Evolutionary conservation across 2,329 filamentous ascomycete species (phyloP), one percentile per base, ranked within the genome.

Genomic region (Hymenoscyphus fraxineus): DNA sequence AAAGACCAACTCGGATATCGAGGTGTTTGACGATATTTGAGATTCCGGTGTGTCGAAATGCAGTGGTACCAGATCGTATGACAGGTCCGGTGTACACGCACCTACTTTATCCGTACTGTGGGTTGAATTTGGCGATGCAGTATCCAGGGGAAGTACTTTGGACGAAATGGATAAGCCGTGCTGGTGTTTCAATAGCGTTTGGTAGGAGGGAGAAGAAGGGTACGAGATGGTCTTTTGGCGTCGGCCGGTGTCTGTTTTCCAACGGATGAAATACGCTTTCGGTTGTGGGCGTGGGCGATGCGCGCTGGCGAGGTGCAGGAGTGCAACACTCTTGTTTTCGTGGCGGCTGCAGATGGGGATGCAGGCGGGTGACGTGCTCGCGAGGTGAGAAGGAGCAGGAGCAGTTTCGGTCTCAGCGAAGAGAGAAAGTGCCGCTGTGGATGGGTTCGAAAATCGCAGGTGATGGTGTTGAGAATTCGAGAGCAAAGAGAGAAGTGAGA

Each of bases 221-320:
- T 19, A 12, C 51, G 31, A 57, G 39, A 32, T 31, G 35, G 6
- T 35, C 35, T 19, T 35, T 47, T 41, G 51, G 60, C 19, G 31
- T 54, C 22, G n/a, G 22, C 57, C 60, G 51, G 47, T 44, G 35
- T 40, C 27, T 27, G 15, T 16, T 22, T 54, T 54, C 47, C 47
- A 54, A 54, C 47, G 15, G 22, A 54, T 27, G 47, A 27, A 27
- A 27, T 27, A 27, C 47, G 12, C 19, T 54, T 12, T 27, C 47
- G 19, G 19, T 13, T 12, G 9, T 54, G 27, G 31, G 27, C 19
- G 9, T 54, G 27, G 31, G 27, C 19, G 19, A 63, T 58, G 61
- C 56, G 61, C 55, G 61, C 47, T 59, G 61, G 61, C 61, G 61
- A 63, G 12, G 10, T 63, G 61, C 61, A 63, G 61, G 38, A 47